Conservation (phyloP, 2,329 filamentous ascomycete species). For the Paracoccidioides brasiliensis region DNA sequence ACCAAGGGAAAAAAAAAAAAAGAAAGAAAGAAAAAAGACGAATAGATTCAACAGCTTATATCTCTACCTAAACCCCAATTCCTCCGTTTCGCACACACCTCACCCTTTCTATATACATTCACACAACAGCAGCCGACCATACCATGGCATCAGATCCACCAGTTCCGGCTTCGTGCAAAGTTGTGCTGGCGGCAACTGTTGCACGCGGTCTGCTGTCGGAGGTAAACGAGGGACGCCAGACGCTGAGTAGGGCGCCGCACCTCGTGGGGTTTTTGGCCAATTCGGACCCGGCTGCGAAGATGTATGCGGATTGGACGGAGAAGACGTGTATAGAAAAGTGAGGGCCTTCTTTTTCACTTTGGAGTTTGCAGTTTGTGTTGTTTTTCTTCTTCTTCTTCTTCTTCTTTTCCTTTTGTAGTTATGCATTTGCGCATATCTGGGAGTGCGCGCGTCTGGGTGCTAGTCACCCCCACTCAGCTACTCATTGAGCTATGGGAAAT, state of each 20-base stretch:
- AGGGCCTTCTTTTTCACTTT: conserved; percentile 27
- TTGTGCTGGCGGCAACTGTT: conserved; percentile 76
- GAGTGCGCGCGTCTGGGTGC: too few species aligned
- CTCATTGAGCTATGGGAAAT: too few species aligned
- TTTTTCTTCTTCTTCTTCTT: too few species aligned
- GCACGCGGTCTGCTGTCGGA: conserved; percentile 69
- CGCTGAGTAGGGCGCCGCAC: conserved; percentile 59
- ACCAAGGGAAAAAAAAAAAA: not conserved
- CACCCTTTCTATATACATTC: not conserved
- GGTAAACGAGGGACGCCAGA: conserved; percentile 61
- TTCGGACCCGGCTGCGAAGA: conserved; percentile 73
- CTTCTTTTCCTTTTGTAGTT: conserved; percentile 5
- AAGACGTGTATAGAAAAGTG: conserved; percentile 95
- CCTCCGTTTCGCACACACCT: not conserved
- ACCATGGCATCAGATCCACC: conserved; percentile 23
- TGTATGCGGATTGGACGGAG: conserved; percentile 94
- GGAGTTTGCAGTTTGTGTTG: not conserved
- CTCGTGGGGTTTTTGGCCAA: conserved; percentile 90
- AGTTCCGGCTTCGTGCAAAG: conserved; percentile 57
- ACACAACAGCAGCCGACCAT: not conserved
- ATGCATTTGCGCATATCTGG: not conserved
- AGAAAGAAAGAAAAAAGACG: not conserved
- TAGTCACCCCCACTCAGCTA: too few species aligned
- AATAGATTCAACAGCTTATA: not conserved
- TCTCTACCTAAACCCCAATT: not conserved